Base-by-base conservation (phyloP, 495 filamentous ascomycete species). In the Daldinia concentrica region DNA sequence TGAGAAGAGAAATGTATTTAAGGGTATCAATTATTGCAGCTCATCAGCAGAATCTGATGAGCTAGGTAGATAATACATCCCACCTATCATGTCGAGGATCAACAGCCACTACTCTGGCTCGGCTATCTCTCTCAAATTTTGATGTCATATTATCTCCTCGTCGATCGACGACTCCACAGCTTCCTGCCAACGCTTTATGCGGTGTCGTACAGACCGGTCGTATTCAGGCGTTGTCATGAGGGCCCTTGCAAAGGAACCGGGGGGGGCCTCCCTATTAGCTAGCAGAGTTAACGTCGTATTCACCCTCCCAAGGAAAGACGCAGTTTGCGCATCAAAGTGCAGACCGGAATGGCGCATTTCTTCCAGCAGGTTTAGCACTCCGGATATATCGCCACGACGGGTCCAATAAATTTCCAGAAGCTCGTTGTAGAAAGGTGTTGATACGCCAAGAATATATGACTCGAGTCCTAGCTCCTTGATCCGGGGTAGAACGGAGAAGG, bases 301-400 rank as follows among this genome's bases (percentile, higher is more conserved):
- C 6, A 82, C 79, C 11, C 68, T 67, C 4, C 73, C 12, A 4
- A 94, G 69, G 14, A 93, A 68, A 0, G 70, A 69, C 12, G 83
- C 74, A 1, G 91, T 92, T n/a, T 81, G 82, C 0, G 67, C 66
- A 67, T 93, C 85, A 34, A 86, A 85, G 19, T 87, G 86, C 26
- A 95, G 77, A 7, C 92, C 93, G 1, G 83, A 86, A 8, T 85
- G 77, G 41, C 91, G 88, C 93, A 97, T 97, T 78, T 97, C 93
- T 45, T 82, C 79, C 6, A 96, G 79, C 4, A 93, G 79, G 11
- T 87, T 81, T 11, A 89, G 75, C 36, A 94, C 86, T 9, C 83
- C 85, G 9, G 79, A 72, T 1, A 92, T 79, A 72, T 95, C 88
- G 5, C 85, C 82, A 68, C 88, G 88, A 3, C 85, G 84, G 34